These are phyloP conservation scores for Quercus rubra DNA, from an alignment of 306 rosid species.

Conservation along the genomic window DNA sequence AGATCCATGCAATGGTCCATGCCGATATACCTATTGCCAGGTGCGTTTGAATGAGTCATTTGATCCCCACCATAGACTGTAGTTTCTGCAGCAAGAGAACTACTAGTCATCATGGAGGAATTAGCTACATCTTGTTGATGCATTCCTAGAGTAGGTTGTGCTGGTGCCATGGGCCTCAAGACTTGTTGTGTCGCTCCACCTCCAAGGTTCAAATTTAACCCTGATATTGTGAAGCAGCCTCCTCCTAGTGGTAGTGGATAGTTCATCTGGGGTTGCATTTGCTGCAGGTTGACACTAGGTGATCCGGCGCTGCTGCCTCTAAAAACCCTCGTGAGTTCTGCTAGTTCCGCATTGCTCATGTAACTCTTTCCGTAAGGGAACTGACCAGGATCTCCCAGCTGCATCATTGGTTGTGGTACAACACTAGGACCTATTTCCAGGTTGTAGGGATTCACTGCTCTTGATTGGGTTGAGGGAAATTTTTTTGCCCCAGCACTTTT, in stretches of 20 bases:
- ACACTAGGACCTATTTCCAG: conserved; percentile 49
- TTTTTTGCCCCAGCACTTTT: conserved; percentile 77
- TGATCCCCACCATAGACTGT: conserved; percentile 57
- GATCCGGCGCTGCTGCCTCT: conserved; percentile 41
- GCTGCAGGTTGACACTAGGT: conserved; percentile 31
- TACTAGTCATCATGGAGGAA: conserved; percentile 37
- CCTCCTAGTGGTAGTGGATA: conserved; percentile 38
- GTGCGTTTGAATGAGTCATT: conserved; percentile 36
- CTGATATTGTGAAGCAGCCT: conserved; percentile 61
- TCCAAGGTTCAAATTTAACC: conserved; percentile 63
- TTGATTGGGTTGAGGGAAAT: conserved; percentile 55
- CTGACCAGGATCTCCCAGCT: conserved; percentile 53
- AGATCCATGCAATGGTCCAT: conserved; percentile 79
- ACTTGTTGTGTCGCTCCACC: conserved; percentile 36
- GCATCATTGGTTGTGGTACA: conserved; percentile 57
- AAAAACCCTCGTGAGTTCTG: conserved; percentile 53
- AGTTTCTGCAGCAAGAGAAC: conserved; percentile 36
- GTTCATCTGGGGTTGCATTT: conserved; percentile 40
- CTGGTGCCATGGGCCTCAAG: conserved; percentile 30
- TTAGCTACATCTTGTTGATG: conserved; percentile 31
- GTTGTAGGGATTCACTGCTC: conserved; percentile 57
- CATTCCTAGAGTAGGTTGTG: conserved; percentile 14
- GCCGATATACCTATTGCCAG: conserved; percentile 48
- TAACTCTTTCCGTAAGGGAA: conserved; percentile 58
- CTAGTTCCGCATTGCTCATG: conserved; percentile 49